Evolutionary conservation across 345 rosid species (phyloP), one percentile per base, ranked within the genome.

Genomic region (Physaria fendleri): DNA sequence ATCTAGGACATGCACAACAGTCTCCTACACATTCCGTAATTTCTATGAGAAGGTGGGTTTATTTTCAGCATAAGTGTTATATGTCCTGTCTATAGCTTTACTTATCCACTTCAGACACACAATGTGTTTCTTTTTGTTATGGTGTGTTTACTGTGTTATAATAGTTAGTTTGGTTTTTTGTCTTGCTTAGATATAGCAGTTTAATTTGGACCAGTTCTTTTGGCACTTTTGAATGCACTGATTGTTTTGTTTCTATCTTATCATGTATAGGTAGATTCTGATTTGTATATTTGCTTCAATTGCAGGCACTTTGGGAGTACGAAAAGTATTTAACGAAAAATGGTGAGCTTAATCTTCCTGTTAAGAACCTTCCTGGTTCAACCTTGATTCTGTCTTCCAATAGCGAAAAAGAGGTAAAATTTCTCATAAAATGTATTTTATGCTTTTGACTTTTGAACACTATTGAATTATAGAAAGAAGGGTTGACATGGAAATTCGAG

Each of bases 1-100:
- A 54, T 63, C 48, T 84, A 90, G 97, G 86, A 90, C 97, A 17
- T 90, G 97, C 75, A 90, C 93, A 29, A 82, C 97, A 18, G 85
- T 87, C 64, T 84, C 97, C 59, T 87, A 90, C 90, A 84, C 93
- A 56, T 90, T 90, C 71, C 95, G 97, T 65, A 73, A 71, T 65
- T 90, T 90, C 81, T 90, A 87, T 43, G 95, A 87, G 81, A 90
- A 87, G 93, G 97, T 83, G 78, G 44, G 37, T 52, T 62, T 52
- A 12, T 25, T 68, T 47, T 45, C 33, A 24, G 56, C 43, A 56
- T 38, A 59, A 62, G 7, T 18, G 35, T 43, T 27, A 10, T 30
- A 22, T 39, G 6, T 45, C 38, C 6, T 32, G 18, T 43, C 33
- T 59, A 37, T 16, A 20, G 5, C 13, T 68, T 52, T 25, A 53